Evolutionary conservation across 2,329 filamentous ascomycete genomes (phyloP), one percentile per base, ranked within the genome.

Genomic region (Aspergillus ochraceus): DNA sequence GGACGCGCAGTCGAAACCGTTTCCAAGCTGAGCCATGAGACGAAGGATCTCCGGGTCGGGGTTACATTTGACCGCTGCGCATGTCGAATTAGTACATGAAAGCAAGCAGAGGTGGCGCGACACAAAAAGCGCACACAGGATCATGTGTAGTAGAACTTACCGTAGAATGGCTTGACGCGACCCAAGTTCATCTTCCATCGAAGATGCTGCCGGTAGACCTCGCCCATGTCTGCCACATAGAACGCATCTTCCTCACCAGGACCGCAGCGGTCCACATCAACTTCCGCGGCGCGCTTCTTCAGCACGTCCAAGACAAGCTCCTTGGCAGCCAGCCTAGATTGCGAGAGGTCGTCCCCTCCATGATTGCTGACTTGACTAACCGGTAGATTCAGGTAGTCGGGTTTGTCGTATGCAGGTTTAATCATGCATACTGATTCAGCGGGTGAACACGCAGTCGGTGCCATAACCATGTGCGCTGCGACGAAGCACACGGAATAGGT

Each of bases 141-240:
- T 9, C 10, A 11, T n/a, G 12, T 1, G 29, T 8, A 24, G 14
- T 11, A 2, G 26, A 52, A 78, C 88, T 78, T 80, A 93, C 91
- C 92, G 81, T 97, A 99, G 74, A 98, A 97, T 47, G 95, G 95
- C 81, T 93, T 95, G 77, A 99, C 90, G 69, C 94, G 90, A 68
- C 88, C 87, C 73, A 99, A 83, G 75, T 96, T 94, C 83, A 89
- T 86, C 87, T 97, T 98, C 95, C 95, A 99, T 79, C 94, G 90
- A 76, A 98, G 83, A 74, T 98, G 94, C 86, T 99, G 95, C 80
- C 95, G 92, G 81, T 99, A 99, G 76, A 99, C 90, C 82, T 98
- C 92, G 79, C 95, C 95, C 72, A 99, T 88, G 81, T 99, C 95
- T 71, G 92, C 94, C 70, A 99, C 93, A 80, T 96, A 99, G 81